Percentiles rank a stretch among this genome's conserved stretches.
phyloP scores from a whole-genome alignment of 2,329 filamentous ascomycete genomes.

The Fusarium anthophilum region DNA sequence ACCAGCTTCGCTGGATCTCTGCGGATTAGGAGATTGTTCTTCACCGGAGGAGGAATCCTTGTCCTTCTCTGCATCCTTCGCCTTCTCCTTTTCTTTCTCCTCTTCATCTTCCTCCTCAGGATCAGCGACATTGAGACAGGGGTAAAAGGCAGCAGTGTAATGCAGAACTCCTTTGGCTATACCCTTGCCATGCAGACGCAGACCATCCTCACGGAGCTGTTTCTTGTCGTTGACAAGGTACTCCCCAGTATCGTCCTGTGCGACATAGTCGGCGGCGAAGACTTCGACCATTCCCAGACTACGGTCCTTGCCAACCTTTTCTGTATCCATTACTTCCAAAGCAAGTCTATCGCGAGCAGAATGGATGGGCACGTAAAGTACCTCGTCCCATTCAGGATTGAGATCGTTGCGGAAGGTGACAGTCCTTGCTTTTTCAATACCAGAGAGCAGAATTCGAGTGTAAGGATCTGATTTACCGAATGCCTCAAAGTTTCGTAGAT shows the following conservation, averaged over 20 bases:
- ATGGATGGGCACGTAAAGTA: conserved; percentile 93
- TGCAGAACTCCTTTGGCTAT: conserved; percentile 81
- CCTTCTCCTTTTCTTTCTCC: conserved; percentile 57
- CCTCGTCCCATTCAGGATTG: conserved; percentile 94
- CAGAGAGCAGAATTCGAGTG: conserved; percentile 85
- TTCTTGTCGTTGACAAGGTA: conserved; percentile 84
- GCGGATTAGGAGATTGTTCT: conserved; percentile 12
- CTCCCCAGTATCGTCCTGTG: conserved; percentile 80
- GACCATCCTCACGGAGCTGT: conserved; percentile 69
- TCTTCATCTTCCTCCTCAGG: conserved; percentile 89
- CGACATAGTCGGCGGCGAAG: conserved; percentile 79
- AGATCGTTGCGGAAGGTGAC: conserved; percentile 97
- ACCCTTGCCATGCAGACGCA: conserved; percentile 78
- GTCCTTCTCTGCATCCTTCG: conserved; percentile 35
- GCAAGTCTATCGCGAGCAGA: conserved; percentile 83
- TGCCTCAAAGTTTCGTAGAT: conserved; percentile 91
- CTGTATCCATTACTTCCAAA: conserved; percentile 96
- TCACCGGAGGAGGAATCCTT: conserved; percentile 30
- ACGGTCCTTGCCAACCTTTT: conserved; percentile 90
- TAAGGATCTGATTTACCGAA: conserved; percentile 98
- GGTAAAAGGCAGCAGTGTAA: conserved; percentile 90
- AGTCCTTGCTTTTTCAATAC: conserved; percentile 88
- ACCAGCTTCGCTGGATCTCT: conserved; percentile 49
- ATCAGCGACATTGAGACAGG: conserved; percentile 85
- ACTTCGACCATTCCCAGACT: conserved; percentile 85